A percentile compares a stretch with the other conserved stretches of the same genome.
Evolutionary conservation across 2,329 filamentous ascomycete genomes (phyloP).

Genomic region (Cercospora berteroae): DNA sequence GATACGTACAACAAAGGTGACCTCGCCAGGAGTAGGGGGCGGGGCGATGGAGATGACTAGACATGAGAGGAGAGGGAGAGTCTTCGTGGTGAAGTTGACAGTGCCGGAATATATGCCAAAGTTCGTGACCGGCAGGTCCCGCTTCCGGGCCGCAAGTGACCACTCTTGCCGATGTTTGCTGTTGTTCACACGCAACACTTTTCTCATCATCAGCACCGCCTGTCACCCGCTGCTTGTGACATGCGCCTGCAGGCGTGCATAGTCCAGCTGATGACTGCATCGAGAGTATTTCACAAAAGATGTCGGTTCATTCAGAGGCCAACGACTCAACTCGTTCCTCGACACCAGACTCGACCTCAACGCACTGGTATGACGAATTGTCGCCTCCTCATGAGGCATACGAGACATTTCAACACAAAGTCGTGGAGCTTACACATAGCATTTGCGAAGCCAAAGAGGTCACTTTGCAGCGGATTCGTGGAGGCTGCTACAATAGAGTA

Average conservation of each 20-base stretch:
- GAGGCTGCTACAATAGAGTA: neutral
- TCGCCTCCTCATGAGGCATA: neutral
- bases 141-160: neutral
- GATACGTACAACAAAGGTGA: no score
- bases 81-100: neutral
- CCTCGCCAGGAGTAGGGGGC: neutral
- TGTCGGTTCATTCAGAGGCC: neutral
- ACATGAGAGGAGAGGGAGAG: neutral
- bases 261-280: no score
- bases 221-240: no score
- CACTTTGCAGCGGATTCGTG: neutral
- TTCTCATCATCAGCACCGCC: no score
- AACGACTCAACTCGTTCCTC: neutral
- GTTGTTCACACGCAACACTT: no score
- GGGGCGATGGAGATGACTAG: neutral
- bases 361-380: no score
- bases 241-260: no score
- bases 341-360: neutral
- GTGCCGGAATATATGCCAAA: neutral
- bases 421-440: neutral
- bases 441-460: neutral
- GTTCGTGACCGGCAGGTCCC: neutral
- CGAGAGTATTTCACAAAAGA: no score
- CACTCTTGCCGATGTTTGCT: neutral
- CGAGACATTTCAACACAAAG: neutral